Percentiles rank a stretch among this genome's conserved stretches.
phyloP scores from a whole-genome alignment of 2,329 filamentous ascomycete genomes.

The Talaromyces sp. region DNA sequence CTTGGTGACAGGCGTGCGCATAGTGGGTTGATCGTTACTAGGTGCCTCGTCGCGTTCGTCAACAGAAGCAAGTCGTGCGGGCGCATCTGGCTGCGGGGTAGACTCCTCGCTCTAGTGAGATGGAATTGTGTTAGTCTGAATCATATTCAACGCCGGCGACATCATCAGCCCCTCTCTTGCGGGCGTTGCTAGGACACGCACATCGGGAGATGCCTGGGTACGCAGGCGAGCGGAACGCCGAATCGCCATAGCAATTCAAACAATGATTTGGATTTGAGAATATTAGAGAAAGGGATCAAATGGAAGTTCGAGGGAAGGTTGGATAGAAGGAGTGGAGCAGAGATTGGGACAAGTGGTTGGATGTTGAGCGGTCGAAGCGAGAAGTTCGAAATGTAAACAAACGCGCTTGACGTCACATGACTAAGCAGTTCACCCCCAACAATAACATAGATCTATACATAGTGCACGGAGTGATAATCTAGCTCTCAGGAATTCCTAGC shows the following conservation, averaged over 20 bases:
- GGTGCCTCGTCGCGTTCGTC: constrained; percentile 51
- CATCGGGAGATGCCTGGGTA: constrained; percentile 35
- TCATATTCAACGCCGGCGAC: constrained; percentile 2
- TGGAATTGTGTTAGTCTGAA: constrained; percentile 9
- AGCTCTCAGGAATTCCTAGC: too few species aligned
- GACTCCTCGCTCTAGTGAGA: constrained; percentile 24
- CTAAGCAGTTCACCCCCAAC: constrained; percentile 14
- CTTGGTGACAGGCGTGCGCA: constrained; percentile 24
- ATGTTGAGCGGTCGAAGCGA: constrained; percentile 5
- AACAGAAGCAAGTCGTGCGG: constrained; percentile 46
- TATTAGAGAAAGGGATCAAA: background rate
- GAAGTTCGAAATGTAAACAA: constrained; percentile 20
- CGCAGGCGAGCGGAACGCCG: constrained; percentile 47
- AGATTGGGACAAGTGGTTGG: constrained; percentile 1
- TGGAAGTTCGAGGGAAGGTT: background rate
- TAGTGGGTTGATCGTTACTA: constrained; percentile 30
- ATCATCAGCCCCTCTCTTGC: constrained; percentile 12
- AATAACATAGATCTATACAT: too few species aligned
- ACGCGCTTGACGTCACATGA: constrained; percentile 27
- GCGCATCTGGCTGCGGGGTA: constrained; percentile 22
- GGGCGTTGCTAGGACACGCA: constrained; percentile 27
- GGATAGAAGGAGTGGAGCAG: constrained; percentile 1
- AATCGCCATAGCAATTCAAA: constrained; percentile 35
- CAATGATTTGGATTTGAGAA: background rate
- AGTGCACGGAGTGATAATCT: too few species aligned